A percentile compares a stretch with the other conserved stretches of the same genome.
These are phyloP conservation scores for Annulohypoxylon moriforme DNA, from an alignment of 495 filamentous ascomycete species.

Conservation along the genomic window DNA sequence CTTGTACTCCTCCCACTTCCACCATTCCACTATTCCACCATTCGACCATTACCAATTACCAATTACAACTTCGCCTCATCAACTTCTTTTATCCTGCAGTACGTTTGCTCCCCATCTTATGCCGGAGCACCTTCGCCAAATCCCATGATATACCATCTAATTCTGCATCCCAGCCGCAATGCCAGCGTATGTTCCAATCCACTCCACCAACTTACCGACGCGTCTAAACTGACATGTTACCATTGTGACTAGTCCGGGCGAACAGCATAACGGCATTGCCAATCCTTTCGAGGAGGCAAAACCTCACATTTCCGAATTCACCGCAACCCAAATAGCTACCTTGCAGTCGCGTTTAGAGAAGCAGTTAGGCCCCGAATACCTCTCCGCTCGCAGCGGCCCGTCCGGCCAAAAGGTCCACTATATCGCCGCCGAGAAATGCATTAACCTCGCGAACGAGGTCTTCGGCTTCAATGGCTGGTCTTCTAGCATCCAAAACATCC, in stretches of 20 bases:
- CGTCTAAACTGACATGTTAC: slow-evolving; percentile 23
- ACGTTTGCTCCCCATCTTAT: background rate
- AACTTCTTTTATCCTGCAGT: background rate
- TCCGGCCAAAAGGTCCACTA: slow-evolving; percentile 89
- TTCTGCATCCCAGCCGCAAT: slow-evolving; percentile 40
- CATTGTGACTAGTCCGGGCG: slow-evolving; percentile 71
- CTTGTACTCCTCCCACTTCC: background rate
- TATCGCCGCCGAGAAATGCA: slow-evolving; percentile 90
- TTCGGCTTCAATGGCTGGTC: slow-evolving; percentile 99
- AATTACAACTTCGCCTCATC: background rate
- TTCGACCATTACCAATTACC: background rate
- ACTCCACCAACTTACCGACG: background rate
- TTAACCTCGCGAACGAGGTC: slow-evolving; percentile 95
- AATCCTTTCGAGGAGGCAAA: slow-evolving; percentile 84
- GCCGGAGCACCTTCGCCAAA: slow-evolving; percentile 20
- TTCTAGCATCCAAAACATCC: slow-evolving; percentile 84
- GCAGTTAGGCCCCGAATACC: slow-evolving; percentile 96
- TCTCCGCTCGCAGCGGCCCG: slow-evolving; percentile 84
- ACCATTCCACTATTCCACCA: background rate
- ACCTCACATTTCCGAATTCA: slow-evolving; percentile 79
- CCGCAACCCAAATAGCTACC: slow-evolving; percentile 88
- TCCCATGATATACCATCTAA: slow-evolving; percentile 24
- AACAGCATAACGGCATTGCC: slow-evolving; percentile 71
- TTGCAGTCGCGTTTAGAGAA: slow-evolving; percentile 87
- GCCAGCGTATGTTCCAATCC: slow-evolving; percentile 58